A percentile compares a stretch with the other conserved stretches of the same genome.
Conservation (phyloP, 164 flowering plant genomes). For the Santalum album region DNA sequence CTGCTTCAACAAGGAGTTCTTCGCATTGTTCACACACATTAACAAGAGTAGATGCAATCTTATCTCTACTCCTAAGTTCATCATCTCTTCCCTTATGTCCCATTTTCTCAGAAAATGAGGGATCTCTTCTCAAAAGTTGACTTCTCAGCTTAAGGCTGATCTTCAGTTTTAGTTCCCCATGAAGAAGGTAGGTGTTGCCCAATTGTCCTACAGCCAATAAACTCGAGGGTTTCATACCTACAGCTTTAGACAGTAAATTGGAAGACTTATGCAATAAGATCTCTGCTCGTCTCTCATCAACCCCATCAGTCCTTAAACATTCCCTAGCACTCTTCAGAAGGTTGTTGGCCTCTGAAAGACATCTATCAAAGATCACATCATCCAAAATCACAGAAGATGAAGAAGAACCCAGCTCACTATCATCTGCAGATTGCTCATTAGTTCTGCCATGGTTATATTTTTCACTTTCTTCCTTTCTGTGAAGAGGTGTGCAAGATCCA, state of each 20-base stretch:
- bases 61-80: conserved; percentile 30
- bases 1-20: conserved; percentile 83
- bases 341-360: conserved; percentile 48
- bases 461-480: conserved; percentile 13
- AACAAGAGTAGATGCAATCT: conserved; percentile 45
- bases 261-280: conserved; percentile 43
- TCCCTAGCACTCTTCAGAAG: conserved; percentile 65
- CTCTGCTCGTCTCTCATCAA: conserved; percentile 47
- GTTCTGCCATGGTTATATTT: conserved; percentile 8
- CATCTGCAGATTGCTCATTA: conserved; percentile 9
- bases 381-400: conserved; percentile 40
- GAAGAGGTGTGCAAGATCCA: conserved; percentile 22
- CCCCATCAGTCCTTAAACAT: conserved; percentile 26
- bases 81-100: conserved; percentile 20
- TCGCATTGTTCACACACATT: conserved; percentile 90
- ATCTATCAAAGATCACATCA: conserved; percentile 50
- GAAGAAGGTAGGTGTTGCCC: conserved; percentile 87
- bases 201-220: conserved; percentile 82
- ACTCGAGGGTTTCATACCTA: conserved; percentile 72
- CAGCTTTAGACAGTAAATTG: conserved; percentile 55
- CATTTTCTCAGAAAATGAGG: conserved; percentile 18
- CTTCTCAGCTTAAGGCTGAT: conserved; percentile 65
- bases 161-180: conserved; percentile 75
- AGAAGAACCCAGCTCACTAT: conserved; percentile 21
- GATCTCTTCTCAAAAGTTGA: conserved; percentile 32